Conservation (phyloP, 306 rosid species). For the Senna tora region DNA sequence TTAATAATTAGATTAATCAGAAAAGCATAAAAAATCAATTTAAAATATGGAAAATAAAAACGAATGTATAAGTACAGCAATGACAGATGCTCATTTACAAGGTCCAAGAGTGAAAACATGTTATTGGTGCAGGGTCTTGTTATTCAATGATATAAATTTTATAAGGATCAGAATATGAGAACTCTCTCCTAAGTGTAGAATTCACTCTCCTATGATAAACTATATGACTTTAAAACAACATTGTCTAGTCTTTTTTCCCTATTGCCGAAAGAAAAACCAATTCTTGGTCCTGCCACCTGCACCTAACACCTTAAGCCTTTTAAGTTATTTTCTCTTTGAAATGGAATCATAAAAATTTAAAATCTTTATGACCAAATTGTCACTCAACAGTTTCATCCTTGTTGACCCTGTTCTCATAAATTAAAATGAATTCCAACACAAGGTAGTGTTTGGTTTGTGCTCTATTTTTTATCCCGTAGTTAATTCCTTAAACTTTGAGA, state of each 20-base stretch:
- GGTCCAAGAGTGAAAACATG: conserved; percentile 2
- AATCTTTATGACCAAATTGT: neutral
- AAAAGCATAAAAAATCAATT: conserved; percentile 5
- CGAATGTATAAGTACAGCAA: neutral
- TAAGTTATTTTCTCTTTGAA: neutral
- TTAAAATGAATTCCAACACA: neutral
- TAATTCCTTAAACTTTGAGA: neutral
- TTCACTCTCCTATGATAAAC: conserved; percentile 5
- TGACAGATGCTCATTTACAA: conserved; percentile 5
- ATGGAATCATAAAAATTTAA: neutral
- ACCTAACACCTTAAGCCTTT: neutral
- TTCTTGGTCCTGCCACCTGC: neutral
- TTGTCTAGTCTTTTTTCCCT: neutral
- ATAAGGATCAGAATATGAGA: conserved; percentile 7
- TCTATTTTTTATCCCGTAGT: neutral
- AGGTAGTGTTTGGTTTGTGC: too few species aligned
- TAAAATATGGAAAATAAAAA: neutral
- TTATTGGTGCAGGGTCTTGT: neutral
- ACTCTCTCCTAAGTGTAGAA: neutral
- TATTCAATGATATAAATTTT: conserved; percentile 2
- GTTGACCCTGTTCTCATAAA: neutral
- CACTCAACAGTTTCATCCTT: neutral
- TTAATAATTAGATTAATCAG: conserved; percentile 6
- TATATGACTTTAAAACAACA: conserved; percentile 6
- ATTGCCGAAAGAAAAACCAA: neutral